A percentile compares a stretch with the other conserved stretches of the same genome.
Conservation (phyloP, 2,329 filamentous ascomycete genomes). For the Aspergillus jensenii region DNA sequence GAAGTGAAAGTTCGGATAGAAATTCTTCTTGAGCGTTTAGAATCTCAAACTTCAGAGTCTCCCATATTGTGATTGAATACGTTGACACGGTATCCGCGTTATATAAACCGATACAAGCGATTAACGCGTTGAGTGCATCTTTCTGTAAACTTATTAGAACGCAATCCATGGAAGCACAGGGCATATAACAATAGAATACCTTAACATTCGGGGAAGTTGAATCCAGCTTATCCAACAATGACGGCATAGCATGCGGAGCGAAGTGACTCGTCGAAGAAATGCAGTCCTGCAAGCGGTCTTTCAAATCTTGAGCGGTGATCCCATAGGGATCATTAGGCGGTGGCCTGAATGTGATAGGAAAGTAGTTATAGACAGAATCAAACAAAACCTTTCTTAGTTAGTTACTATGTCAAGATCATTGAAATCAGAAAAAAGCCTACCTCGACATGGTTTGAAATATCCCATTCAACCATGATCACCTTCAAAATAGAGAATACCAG, state of each 20-base stretch:
- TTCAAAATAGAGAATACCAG: constrained; percentile 67
- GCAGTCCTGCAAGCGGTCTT: constrained; percentile 63
- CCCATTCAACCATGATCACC: constrained; percentile 68
- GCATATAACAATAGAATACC: constrained; percentile 33
- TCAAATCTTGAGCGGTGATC: constrained; percentile 68
- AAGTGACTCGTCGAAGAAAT: constrained; percentile 63
- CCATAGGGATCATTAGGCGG: constrained; percentile 69
- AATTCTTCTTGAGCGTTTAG: constrained; percentile 67
- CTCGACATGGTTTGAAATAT: constrained; percentile 60
- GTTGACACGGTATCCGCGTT: constrained; percentile 59
- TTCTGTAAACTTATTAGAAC: constrained; percentile 43
- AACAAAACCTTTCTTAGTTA: constrained; percentile 52
- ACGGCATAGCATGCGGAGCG: constrained; percentile 67
- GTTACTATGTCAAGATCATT: background rate
- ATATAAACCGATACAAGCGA: constrained; percentile 60
- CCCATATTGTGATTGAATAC: constrained; percentile 67
- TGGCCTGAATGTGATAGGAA: constrained; percentile 69
- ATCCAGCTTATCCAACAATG: constrained; percentile 67
- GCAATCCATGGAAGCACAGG: background rate
- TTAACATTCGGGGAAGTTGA: constrained; percentile 69
- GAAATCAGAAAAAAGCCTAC: constrained; percentile 31
- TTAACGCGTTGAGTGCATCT: constrained; percentile 64
- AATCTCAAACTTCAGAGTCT: constrained; percentile 68
- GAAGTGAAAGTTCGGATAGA: constrained; percentile 59
- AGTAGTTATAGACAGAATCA: constrained; percentile 70